Conservation (phyloP, 192 early-diverging fungal genomes). For the Coemansia sp. region DNA sequence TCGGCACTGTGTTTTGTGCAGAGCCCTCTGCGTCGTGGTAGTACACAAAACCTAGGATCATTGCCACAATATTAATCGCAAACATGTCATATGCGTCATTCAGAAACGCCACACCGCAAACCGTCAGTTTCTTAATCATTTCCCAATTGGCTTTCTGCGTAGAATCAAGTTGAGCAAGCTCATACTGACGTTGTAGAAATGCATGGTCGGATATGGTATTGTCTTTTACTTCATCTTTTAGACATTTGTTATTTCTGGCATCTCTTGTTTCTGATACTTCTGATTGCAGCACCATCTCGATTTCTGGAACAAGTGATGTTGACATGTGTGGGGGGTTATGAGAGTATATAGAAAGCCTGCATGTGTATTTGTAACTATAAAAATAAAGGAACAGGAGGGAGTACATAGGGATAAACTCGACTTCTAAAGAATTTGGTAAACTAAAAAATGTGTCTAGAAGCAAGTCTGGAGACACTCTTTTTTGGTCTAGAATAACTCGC, state of each 20-base stretch:
- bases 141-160: constrained; percentile 70
- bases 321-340: not conserved
- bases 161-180: no score
- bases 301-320: constrained; percentile 12
- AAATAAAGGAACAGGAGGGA: no score
- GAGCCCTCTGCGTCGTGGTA: constrained; percentile 44
- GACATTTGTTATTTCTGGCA: not conserved
- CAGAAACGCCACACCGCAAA: constrained; percentile 82
- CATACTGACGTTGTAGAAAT: no score
- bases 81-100: constrained; percentile 97
- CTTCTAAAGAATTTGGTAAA: no score
- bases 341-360: not conserved
- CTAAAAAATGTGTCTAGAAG: no score
- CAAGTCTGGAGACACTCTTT: no score
- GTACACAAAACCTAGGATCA: constrained; percentile 80
- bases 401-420: no score
- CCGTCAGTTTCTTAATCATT: constrained; percentile 71
- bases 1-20: constrained; percentile 58
- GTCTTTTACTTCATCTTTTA: no score
- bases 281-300: constrained; percentile 5
- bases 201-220: no score
- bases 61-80: constrained; percentile 86
- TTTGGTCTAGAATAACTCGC: no score
- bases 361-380: no score
- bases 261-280: not conserved